phyloP scores from a whole-genome alignment of 345 rosid genomes.

The Eucalyptus caleyi region DNA sequence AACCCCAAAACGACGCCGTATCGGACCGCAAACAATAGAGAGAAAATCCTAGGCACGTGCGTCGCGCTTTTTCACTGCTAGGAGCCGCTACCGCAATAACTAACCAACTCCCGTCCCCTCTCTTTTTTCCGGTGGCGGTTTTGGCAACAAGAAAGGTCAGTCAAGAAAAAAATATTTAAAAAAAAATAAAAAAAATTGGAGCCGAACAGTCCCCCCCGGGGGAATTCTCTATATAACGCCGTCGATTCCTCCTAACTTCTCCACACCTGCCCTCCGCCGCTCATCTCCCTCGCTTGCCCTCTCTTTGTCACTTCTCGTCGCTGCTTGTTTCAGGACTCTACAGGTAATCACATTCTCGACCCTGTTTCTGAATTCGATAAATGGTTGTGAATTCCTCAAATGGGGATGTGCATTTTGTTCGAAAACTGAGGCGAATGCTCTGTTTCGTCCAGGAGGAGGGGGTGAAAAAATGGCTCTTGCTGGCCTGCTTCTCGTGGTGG shows the following conservation, averaged over 20 bases:
- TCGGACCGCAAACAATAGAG: not conserved
- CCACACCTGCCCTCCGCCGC: not conserved
- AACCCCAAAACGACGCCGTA: not conserved
- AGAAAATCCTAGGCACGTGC: not conserved
- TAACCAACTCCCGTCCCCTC: not conserved
- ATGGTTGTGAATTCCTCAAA: not conserved
- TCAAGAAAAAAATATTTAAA: not conserved
- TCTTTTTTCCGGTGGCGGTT: not conserved
- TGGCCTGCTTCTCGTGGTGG: conserved; percentile 14
- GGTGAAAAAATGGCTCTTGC: conserved; percentile 30
- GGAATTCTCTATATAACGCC: not conserved
- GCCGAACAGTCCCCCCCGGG: not conserved
- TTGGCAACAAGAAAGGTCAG: not conserved
- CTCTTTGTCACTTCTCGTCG: not conserved
- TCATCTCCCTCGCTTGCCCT: not conserved
- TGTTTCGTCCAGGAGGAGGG: not conserved
- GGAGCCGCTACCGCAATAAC: not conserved
- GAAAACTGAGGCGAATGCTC: not conserved
- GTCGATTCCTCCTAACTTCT: not conserved
- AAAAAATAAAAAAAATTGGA: not conserved
- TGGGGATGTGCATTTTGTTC: not conserved
- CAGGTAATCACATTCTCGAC: not conserved
- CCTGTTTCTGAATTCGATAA: not conserved
- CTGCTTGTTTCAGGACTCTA: not conserved
- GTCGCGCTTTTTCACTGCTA: not conserved